These are phyloP conservation scores for Grosmannia serpens DNA, from an alignment of 2,329 filamentous ascomycete genomes.

Conservation along the genomic window DNA sequence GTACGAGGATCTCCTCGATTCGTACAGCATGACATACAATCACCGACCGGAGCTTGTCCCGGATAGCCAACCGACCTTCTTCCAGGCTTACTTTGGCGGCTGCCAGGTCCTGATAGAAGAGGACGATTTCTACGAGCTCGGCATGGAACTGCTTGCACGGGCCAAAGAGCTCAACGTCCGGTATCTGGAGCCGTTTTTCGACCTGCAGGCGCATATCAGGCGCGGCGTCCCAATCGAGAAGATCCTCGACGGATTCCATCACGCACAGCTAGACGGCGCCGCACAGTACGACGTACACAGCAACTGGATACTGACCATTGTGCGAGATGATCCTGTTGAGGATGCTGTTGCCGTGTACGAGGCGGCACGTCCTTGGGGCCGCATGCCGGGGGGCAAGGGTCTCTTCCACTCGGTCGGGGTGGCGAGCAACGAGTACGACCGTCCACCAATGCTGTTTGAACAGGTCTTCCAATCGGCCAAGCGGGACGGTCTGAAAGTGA, in stretches of 20 bases:
- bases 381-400: constrained; percentile 15
- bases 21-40: constrained; percentile 49
- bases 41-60: constrained; percentile 21
- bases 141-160: constrained; percentile 57
- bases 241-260: constrained; percentile 50
- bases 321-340: constrained; percentile 53
- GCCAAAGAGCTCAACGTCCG: constrained; percentile 52
- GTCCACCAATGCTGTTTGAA: constrained; percentile 33
- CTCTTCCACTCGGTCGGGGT: constrained; percentile 35
- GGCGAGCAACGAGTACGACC: constrained; percentile 32
- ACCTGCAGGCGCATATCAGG: constrained; percentile 60
- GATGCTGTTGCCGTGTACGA: constrained; percentile 37
- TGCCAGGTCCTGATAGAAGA: constrained; percentile 54
- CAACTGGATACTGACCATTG: constrained; percentile 57
- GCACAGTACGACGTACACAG: constrained; percentile 50
- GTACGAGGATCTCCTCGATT: constrained; percentile 45
- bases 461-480: constrained; percentile 24
- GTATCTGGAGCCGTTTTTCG: constrained; percentile 70
- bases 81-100: constrained; percentile 65
- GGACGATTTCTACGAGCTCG: constrained; percentile 60
- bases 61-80: constrained; percentile 32
- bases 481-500: constrained; percentile 30
- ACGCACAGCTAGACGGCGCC: constrained; percentile 48
- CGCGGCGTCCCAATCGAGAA: constrained; percentile 52
- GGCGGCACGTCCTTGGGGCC: constrained; percentile 28